phyloP scores from a whole-genome alignment of 805 yeast species.

The Maudiozyma serrabonitensis region DNA sequence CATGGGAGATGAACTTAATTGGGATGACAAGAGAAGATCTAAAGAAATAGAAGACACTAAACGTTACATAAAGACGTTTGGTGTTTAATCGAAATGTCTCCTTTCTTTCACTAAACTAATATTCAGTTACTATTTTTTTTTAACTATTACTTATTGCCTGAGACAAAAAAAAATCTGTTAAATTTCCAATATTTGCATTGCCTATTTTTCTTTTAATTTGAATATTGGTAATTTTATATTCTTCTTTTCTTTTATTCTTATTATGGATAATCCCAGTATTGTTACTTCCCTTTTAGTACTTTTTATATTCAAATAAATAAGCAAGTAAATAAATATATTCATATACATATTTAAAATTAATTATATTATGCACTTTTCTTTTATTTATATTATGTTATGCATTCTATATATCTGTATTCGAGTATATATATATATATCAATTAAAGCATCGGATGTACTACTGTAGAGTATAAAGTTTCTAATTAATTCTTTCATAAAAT shows the following conservation, averaged over 20 bases:
- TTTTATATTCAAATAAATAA: background rate
- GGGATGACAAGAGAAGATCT: slow-evolving; percentile 54
- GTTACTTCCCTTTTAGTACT: background rate
- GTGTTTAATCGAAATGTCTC: slow-evolving; percentile 23
- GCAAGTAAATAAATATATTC: background rate
- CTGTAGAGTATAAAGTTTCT: background rate
- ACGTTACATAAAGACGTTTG: slow-evolving; percentile 56
- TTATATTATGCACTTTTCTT: background rate
- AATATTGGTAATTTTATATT: background rate
- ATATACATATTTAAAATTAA: background rate
- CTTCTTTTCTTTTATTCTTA: background rate
- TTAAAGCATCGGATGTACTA: background rate
- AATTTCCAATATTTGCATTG: no score
- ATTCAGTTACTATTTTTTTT: background rate
- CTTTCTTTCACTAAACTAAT: background rate
- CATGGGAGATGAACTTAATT: slow-evolving; percentile 69
- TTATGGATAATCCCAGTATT: no score
- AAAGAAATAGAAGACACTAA: slow-evolving; percentile 42
- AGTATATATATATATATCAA: no score
- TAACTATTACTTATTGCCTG: background rate
- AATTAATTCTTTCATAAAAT: slow-evolving; percentile 42
- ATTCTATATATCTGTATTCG: background rate
- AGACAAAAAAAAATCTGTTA: no score
- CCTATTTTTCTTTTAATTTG: background rate
- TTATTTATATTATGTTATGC: background rate